A percentile compares a stretch with the other conserved stretches of the same genome.
These are phyloP conservation scores for Trametes cubensis DNA, from an alignment of 768 basidiomycete species.

Conservation along the genomic window DNA sequence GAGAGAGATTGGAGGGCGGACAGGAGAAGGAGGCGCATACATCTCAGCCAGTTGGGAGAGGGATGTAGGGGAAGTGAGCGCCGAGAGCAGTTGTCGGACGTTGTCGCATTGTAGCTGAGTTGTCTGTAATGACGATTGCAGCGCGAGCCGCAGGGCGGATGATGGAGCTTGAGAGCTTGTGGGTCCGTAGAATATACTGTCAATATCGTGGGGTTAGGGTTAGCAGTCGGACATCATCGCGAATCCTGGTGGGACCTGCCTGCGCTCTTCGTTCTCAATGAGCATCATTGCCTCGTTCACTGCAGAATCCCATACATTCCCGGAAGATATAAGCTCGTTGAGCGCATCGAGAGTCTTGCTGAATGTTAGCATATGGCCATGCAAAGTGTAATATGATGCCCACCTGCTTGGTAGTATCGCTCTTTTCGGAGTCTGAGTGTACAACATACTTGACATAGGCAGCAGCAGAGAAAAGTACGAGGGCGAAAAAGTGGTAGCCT, in stretches of 20 bases:
- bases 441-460: slow-evolving; percentile 23
- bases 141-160: slow-evolving; percentile 63
- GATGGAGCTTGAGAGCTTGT: slow-evolving; percentile 52
- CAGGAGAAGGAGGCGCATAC: slow-evolving; percentile 82
- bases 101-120: slow-evolving; percentile 83
- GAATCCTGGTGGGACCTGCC: slow-evolving; percentile 40
- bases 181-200: slow-evolving; percentile 43
- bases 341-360: slow-evolving; percentile 64
- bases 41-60: slow-evolving; percentile 82
- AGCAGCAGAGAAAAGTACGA: slow-evolving; percentile 24
- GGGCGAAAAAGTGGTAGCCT: slow-evolving; percentile 27
- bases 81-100: slow-evolving; percentile 75
- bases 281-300: slow-evolving; percentile 68
- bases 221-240: not conserved
- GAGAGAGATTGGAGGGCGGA: slow-evolving; percentile 34
- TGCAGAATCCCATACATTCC: slow-evolving; percentile 72
- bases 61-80: slow-evolving; percentile 70
- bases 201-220: slow-evolving; percentile 4
- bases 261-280: slow-evolving; percentile 72
- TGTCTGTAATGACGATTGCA: slow-evolving; percentile 73
- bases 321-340: slow-evolving; percentile 66
- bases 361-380: not conserved
- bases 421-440: slow-evolving; percentile 17
- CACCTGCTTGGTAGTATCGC: slow-evolving; percentile 26
- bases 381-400: slow-evolving; percentile 21